phyloP scores from a whole-genome alignment of 768 basidiomycete genomes.

The Kwoniella heveanensis region DNA sequence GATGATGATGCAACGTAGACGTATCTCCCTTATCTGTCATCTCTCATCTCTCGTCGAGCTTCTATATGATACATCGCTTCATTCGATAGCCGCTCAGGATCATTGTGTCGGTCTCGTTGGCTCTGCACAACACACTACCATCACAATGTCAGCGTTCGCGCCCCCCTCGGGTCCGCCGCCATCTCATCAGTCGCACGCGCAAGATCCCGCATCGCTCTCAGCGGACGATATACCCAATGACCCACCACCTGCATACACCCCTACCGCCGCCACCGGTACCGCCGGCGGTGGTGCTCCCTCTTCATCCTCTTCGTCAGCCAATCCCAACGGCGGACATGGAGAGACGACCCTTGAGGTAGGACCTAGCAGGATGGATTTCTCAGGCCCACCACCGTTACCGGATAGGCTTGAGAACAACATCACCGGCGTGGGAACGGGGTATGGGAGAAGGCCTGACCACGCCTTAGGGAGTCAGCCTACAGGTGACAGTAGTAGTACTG shows the following conservation, averaged over 20 bases:
- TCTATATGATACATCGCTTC: too few species aligned
- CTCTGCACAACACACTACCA: background rate
- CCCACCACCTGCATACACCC: conserved; percentile 45
- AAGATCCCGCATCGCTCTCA: background rate
- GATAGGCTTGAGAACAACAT: conserved; percentile 34
- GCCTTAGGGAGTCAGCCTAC: conserved; percentile 9
- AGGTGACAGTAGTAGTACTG: background rate
- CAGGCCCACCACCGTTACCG: conserved; percentile 47
- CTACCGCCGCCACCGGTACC: conserved; percentile 16
- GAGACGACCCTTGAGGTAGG: conserved; percentile 33
- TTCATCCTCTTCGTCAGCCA: background rate
- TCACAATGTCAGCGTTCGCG: conserved; percentile 11
- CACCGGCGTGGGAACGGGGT: conserved; percentile 46
- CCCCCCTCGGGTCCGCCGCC: conserved; percentile 16
- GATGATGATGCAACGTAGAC: too few species aligned
- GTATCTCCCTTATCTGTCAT: too few species aligned
- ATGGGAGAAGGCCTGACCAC: conserved; percentile 26
- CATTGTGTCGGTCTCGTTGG: too few species aligned
- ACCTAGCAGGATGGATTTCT: conserved; percentile 45
- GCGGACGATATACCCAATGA: conserved; percentile 16
- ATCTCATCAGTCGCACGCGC: background rate
- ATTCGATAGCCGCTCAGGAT: too few species aligned
- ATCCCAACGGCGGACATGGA: background rate
- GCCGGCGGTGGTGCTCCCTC: background rate
- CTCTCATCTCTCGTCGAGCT: too few species aligned